Percentiles rank a stretch among this genome's conserved stretches.
Evolutionary conservation across 2,329 filamentous ascomycete genomes (phyloP).

Genomic region (Fusarium sp.): DNA sequence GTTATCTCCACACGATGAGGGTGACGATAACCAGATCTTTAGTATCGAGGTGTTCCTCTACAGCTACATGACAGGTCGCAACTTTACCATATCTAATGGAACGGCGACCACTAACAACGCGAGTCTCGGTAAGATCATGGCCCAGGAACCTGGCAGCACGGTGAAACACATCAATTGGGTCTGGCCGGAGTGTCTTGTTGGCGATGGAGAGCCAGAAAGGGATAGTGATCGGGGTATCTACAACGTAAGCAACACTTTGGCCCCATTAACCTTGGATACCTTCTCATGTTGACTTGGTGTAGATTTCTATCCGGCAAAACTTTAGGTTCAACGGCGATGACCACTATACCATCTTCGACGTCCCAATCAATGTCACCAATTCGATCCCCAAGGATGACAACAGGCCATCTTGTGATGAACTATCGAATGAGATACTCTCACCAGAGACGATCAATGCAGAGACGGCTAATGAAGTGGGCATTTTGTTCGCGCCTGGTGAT

Average conservation of each 20-base stretch:
- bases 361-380: conserved; percentile 77
- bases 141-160: conserved; percentile 72
- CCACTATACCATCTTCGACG: conserved; percentile 76
- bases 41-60: conserved; percentile 76
- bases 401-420: conserved; percentile 60
- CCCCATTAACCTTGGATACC: not conserved
- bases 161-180: conserved; percentile 80
- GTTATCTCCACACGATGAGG: conserved; percentile 65
- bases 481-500: conserved; percentile 64
- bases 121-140: conserved; percentile 67
- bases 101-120: conserved; percentile 63
- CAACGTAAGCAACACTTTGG: conserved; percentile 61
- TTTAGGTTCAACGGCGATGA: conserved; percentile 73
- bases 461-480: conserved; percentile 56
- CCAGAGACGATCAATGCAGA: conserved; percentile 58
- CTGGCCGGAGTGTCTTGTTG: conserved; percentile 76
- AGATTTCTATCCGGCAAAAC: conserved; percentile 78
- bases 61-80: conserved; percentile 70
- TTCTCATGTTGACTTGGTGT: not conserved
- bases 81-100: conserved; percentile 76
- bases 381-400: conserved; percentile 59
- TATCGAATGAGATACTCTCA: conserved; percentile 63
- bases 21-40: conserved; percentile 67
- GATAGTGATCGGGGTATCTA: conserved; percentile 67
- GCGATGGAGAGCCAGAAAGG: conserved; percentile 62